Evolutionary conservation across 164 flowering plant genomes (phyloP), one percentile per base, ranked within the genome.

Genomic region (Platanus orientalis): DNA sequence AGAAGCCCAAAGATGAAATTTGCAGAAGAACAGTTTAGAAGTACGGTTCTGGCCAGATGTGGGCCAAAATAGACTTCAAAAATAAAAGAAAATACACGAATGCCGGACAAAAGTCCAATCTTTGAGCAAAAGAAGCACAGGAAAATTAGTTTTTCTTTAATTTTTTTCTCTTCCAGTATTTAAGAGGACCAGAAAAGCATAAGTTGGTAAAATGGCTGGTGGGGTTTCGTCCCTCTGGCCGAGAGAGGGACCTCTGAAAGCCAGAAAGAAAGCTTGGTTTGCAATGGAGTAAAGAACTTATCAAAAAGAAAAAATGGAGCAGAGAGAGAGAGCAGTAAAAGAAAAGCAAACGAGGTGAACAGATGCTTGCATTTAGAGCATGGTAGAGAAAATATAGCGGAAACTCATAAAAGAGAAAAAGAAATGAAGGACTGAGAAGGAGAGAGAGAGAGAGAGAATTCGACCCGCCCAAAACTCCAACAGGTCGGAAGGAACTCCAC

Each of bases 211-310:
- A 67, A 65, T 72, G 81, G 73, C 75, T 67, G 85, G 87, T 79
- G 82, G 72, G 64, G 53, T 74, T 64, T 60, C 65, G 70, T 59
- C 58, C 49, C 44, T 61, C 67, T 57, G 71, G 74, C 63, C 54
- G 42, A 62, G 64, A 68, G 62, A 64, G 66, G 64, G 71, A 57
- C 72, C 69, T 69, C 23, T 51, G 65, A 74, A 69, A 73, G 83
- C 73, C 66, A 71, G 69, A 78, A 75, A 79, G 71, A 69, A 82
- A 81, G 82, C 83, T 85, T 82, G 80, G 81, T 80, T 81, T 84
- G 85, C 83, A 88, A 81, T 82, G 87, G 84, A 82, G 83, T 85
- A 80, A 74, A 80, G n/a, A n/a, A n/a, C n/a, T n/a, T n/a, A 28
- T 73, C 69, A 67, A 47, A 80, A 65, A 72, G 28, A 66, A 68